Conservation (phyloP, 208 protist genomes). For the Trypanosoma cruzi region DNA sequence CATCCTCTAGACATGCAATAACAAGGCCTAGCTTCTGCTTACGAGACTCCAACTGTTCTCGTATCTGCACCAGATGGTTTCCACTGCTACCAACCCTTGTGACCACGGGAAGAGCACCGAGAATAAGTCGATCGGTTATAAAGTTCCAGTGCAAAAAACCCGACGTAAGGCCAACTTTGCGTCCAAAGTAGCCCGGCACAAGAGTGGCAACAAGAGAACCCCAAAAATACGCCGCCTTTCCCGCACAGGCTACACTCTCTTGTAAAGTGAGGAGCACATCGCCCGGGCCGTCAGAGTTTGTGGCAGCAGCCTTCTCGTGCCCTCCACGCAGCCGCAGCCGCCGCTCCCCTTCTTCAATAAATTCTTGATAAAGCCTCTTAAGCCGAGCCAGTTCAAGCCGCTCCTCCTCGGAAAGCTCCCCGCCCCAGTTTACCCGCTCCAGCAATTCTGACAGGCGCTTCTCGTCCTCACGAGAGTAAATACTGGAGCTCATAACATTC, state of each 20-base stretch:
- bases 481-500: slow-evolving; percentile 10
- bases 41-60: slow-evolving; percentile 54
- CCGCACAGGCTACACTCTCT: slow-evolving; percentile 25
- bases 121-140: slow-evolving; percentile 66
- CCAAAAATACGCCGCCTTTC: slow-evolving; percentile 85
- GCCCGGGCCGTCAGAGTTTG: neutral
- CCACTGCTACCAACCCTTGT: slow-evolving; percentile 82
- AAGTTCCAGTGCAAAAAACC: slow-evolving; percentile 90
- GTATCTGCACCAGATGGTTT: slow-evolving; percentile 69
- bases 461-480: slow-evolving; percentile 59
- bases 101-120: slow-evolving; percentile 86
- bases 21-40: slow-evolving; percentile 69
- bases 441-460: slow-evolving; percentile 38
- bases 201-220: slow-evolving; percentile 78
- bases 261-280: slow-evolving; percentile 15
- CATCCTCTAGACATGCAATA: slow-evolving; percentile 71
- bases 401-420: slow-evolving; percentile 38
- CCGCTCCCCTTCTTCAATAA: slow-evolving; percentile 52
- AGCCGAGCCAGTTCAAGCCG: slow-evolving; percentile 42
- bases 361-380: slow-evolving; percentile 45
- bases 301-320: neutral
- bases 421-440: slow-evolving; percentile 21
- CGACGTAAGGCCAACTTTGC: slow-evolving; percentile 61
- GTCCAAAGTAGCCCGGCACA: slow-evolving; percentile 78
- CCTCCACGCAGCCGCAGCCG: slow-evolving; percentile 29